Percentiles rank a stretch among this genome's conserved stretches.
Conservation (phyloP, 2,329 filamentous ascomycete species). For the Fusarium marasasianum region DNA sequence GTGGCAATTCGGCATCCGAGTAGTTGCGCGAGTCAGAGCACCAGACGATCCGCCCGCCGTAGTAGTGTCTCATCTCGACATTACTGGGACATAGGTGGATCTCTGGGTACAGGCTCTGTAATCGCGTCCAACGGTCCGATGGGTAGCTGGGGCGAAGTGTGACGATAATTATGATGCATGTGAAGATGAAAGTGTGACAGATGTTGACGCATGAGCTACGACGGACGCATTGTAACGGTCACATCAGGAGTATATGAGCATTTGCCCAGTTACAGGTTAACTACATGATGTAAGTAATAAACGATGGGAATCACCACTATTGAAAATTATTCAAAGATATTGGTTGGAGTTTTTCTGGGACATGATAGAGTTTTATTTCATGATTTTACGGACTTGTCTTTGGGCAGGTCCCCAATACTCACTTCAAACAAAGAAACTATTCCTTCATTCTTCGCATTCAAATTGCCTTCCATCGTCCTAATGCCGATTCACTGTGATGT, state of each 20-base stretch:
- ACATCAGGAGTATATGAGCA: conserved; percentile 21
- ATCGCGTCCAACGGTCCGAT: conserved; percentile 73
- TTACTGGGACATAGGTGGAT: conserved; percentile 92
- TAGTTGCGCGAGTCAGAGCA: conserved; percentile 90
- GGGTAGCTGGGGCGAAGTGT: conserved; percentile 84
- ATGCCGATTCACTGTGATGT: background rate
- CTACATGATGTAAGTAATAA: conserved; percentile 20
- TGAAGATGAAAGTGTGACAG: conserved; percentile 11
- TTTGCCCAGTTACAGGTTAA: conserved; percentile 1
- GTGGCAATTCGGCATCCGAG: conserved; percentile 60
- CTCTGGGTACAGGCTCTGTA: conserved; percentile 78
- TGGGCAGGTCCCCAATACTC: background rate
- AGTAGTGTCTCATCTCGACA: conserved; percentile 80
- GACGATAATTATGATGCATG: conserved; percentile 26
- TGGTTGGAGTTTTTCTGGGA: conserved; percentile 21
- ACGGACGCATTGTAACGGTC: conserved; percentile 13
- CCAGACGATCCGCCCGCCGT: conserved; percentile 73
- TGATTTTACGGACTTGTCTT: conserved; percentile 5
- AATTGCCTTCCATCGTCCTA: background rate
- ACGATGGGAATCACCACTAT: conserved; percentile 29
- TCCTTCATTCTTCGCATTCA: no score
- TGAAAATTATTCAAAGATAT: conserved; percentile 25
- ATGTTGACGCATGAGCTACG: conserved; percentile 5
- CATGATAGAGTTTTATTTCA: conserved; percentile 23
- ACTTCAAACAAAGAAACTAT: background rate